These are phyloP conservation scores for Saksenaea vasiformis DNA, from an alignment of 371 early-diverging fungal genomes.

Conservation along the genomic window DNA sequence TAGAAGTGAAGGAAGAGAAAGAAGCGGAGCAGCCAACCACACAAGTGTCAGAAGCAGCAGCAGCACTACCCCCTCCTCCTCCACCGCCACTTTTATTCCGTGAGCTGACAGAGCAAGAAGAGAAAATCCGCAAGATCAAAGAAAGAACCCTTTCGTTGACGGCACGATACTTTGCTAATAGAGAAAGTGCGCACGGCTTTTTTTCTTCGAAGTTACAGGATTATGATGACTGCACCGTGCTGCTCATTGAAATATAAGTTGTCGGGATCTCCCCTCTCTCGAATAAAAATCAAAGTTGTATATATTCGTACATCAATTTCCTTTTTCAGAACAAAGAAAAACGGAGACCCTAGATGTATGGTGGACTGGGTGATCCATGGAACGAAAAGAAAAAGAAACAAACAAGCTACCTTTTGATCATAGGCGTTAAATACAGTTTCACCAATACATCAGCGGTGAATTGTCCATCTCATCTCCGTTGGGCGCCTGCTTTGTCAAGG, in stretches of 20 bases:
- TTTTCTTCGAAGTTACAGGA: slow-evolving; percentile 53
- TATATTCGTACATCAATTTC: not conserved
- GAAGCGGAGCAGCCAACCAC: not conserved
- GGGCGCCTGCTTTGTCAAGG: not conserved
- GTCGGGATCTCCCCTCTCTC: not conserved
- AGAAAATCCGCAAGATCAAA: slow-evolving; percentile 31
- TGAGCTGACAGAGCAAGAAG: slow-evolving; percentile 37
- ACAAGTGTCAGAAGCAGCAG: not conserved
- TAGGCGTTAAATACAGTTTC: not conserved
- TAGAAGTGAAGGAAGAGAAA: slow-evolving; percentile 9
- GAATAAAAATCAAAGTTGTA: not conserved
- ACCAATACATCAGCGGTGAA: not conserved
- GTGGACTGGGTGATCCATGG: too few species aligned
- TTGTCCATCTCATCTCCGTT: not conserved
- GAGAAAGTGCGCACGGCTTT: slow-evolving; percentile 51
- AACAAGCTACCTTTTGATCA: not conserved
- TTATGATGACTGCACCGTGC: slow-evolving; percentile 57
- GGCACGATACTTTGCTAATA: slow-evolving; percentile 51
- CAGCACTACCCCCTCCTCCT: slow-evolving; percentile 8
- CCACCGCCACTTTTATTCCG: slow-evolving; percentile 35
- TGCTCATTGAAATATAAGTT: slow-evolving; percentile 48
- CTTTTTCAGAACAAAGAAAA: too few species aligned
- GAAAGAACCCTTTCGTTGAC: slow-evolving; percentile 45
- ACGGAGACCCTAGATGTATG: not conserved
- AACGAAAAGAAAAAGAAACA: too few species aligned